Conservation (phyloP, 345 rosid species). For the Physaria fendleri region DNA sequence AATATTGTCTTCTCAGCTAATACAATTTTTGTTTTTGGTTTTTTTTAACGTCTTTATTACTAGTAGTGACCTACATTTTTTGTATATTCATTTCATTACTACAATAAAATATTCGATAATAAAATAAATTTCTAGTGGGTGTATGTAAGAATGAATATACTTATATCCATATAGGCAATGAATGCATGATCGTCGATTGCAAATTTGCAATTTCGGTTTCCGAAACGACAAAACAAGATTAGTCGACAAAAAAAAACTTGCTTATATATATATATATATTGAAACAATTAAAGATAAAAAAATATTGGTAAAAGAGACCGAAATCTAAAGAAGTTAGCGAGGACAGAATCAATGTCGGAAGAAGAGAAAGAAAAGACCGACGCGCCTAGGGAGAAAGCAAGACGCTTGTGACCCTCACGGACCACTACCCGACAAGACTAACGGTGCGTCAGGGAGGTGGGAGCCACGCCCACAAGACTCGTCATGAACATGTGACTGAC, state of each 20-base stretch:
- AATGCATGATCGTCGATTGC: constrained; percentile 22
- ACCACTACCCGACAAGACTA: constrained; percentile 32
- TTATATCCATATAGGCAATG: constrained; percentile 5
- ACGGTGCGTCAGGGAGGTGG: constrained; percentile 23
- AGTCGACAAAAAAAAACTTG: background rate
- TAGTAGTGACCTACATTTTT: no score
- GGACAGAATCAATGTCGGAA: constrained; percentile 34
- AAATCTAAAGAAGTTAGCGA: constrained; percentile 11
- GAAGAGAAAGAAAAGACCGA: constrained; percentile 8
- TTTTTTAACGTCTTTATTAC: no score
- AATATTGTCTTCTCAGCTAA: constrained; percentile 1
- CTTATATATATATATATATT: background rate
- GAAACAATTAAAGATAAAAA: constrained; percentile 11
- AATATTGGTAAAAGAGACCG: constrained; percentile 1
- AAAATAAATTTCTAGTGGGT: background rate
- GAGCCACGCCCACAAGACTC: no score
- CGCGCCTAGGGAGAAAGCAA: constrained; percentile 30
- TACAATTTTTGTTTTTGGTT: background rate
- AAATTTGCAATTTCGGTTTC: constrained; percentile 18
- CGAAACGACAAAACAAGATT: constrained; percentile 17
- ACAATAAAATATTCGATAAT: background rate
- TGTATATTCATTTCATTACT: background rate
- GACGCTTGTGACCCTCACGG: constrained; percentile 29
- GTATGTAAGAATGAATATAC: background rate
- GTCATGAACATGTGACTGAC: constrained; percentile 35